These are phyloP conservation scores for Leishmania amazonensis DNA, from an alignment of 208 protist genomes.

Conservation along the genomic window DNA sequence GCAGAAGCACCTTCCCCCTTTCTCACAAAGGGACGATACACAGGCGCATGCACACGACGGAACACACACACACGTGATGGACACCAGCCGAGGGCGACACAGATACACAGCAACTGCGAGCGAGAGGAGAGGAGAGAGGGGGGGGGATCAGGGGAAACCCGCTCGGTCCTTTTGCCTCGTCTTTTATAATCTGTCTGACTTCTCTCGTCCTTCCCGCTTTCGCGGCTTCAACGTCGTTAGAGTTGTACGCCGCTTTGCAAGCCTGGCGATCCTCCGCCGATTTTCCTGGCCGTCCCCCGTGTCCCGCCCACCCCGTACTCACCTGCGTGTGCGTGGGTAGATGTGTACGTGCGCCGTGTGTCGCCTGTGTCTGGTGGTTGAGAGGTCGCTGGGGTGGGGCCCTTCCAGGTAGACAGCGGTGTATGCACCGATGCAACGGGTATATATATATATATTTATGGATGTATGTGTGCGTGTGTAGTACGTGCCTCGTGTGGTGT, in stretches of 20 bases:
- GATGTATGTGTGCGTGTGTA: not conserved
- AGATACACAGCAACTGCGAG: not conserved
- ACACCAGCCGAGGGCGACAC: not conserved
- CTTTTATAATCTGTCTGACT: not conserved
- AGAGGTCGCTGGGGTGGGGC: too few species aligned
- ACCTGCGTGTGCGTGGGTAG: not conserved
- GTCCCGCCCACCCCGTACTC: not conserved
- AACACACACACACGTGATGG: not conserved
- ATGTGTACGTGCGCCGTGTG: not conserved
- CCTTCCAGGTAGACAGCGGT: too few species aligned
- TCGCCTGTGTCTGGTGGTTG: too few species aligned
- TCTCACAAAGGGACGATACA: not conserved
- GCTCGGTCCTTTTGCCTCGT: not conserved
- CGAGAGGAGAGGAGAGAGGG: not conserved
- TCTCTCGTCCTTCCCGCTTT: not conserved
- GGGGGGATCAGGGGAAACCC: not conserved
- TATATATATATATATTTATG: not conserved
- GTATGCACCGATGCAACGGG: too few species aligned
- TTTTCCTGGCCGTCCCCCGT: too few species aligned
- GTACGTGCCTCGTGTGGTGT: not conserved
- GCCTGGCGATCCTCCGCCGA: not conserved
- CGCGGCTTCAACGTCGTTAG: not conserved
- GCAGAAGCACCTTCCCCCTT: not conserved
- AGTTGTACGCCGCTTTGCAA: not conserved
- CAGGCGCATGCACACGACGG: not conserved